Evolutionary conservation across 441 rosid genomes (phyloP).

Genomic region (Capsella rubella): DNA sequence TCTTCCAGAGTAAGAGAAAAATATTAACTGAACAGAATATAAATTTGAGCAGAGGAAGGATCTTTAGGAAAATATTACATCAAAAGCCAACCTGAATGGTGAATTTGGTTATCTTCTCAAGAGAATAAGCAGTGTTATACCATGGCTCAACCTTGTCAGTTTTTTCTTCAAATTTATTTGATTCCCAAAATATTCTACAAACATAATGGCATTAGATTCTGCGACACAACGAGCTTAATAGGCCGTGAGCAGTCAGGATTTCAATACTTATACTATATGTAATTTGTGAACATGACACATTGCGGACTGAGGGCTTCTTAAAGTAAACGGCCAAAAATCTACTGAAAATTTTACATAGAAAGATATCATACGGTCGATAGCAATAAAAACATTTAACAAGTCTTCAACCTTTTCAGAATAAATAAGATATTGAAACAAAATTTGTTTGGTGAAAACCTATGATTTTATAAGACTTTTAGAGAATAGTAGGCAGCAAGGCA

Average conservation of each 20-base stretch:
- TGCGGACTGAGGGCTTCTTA: neutral
- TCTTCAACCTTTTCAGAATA: neutral
- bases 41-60: neutral
- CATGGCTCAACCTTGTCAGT: slow-evolving; percentile 87
- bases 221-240: neutral
- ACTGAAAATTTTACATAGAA: neutral
- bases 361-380: slow-evolving; percentile 8
- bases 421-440: neutral
- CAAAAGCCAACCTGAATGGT: slow-evolving; percentile 67
- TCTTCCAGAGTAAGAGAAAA: neutral
- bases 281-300: slow-evolving; percentile 12
- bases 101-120: slow-evolving; percentile 60
- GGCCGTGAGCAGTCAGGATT: neutral
- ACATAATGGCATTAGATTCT: slow-evolving; percentile 39
- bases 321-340: neutral
- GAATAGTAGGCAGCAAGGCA: neutral
- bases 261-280: slow-evolving; percentile 22
- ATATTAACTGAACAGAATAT: neutral
- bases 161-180: slow-evolving; percentile 82
- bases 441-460: neutral
- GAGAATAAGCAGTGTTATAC: slow-evolving; percentile 82
- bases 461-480: neutral
- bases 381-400: neutral
- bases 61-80: neutral
- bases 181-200: slow-evolving; percentile 89